A percentile compares a stretch with the other conserved stretches of the same genome.
phyloP scores from a whole-genome alignment of 345 rosid species.

The Barbarea vulgaris region DNA sequence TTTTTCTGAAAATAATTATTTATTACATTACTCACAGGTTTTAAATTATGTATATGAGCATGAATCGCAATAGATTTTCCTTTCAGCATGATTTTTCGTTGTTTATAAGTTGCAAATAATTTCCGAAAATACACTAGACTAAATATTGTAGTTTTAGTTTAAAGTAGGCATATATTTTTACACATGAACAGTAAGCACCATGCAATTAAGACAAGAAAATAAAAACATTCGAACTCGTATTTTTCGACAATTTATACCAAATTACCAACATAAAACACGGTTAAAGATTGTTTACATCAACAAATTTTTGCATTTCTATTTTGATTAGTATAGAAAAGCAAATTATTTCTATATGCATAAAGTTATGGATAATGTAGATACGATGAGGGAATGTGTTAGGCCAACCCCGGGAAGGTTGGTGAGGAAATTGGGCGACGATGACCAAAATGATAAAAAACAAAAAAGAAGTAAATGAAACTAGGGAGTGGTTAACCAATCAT shows the following conservation, averaged over 20 bases:
- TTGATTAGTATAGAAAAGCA: neutral
- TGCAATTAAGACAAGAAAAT: neutral
- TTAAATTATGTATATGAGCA: neutral
- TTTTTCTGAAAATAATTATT: neutral
- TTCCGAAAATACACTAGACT: neutral
- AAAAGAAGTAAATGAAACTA: neutral
- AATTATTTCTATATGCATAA: neutral
- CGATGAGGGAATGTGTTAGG: constrained; percentile 26
- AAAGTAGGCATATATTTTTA: neutral
- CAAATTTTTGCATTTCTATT: neutral
- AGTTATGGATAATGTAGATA: constrained; percentile 2
- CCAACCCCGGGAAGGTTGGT: constrained; percentile 31
- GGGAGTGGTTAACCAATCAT: constrained; percentile 38
- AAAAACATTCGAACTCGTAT: neutral
- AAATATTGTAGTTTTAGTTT: neutral
- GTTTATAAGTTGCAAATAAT: neutral
- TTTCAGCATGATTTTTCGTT: neutral
- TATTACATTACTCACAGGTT: neutral
- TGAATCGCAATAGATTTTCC: neutral
- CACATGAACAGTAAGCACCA: neutral
- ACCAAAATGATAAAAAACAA: neutral
- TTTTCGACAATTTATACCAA: neutral
- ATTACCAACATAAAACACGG: neutral
- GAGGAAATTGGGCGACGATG: constrained; percentile 25
- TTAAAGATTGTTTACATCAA: neutral